phyloP scores from a whole-genome alignment of 345 rosid species.

The Cardamine resedifolia region DNA sequence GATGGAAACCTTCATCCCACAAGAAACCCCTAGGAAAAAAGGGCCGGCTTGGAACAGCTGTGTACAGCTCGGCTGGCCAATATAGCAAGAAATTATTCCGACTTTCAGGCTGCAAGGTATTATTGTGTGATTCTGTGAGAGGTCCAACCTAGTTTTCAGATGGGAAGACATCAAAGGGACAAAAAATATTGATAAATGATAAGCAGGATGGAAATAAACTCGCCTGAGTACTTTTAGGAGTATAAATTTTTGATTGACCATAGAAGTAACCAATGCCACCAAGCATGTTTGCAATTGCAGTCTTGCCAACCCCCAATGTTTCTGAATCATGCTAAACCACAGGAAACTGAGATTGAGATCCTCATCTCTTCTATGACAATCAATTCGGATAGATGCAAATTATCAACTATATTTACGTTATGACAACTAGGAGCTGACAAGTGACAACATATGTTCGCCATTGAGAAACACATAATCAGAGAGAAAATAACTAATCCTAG shows the following conservation, averaged over 20 bases:
- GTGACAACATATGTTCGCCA: slow-evolving; percentile 15
- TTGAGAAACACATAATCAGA: slow-evolving; percentile 9
- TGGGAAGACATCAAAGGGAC: background rate
- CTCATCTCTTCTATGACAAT: slow-evolving; percentile 6
- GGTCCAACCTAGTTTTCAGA: slow-evolving; percentile 8
- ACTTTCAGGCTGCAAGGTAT: slow-evolving; percentile 54
- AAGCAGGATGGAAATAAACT: slow-evolving; percentile 40
- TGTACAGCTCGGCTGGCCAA: slow-evolving; percentile 98
- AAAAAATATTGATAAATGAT: background rate
- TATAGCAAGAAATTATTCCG: slow-evolving; percentile 59
- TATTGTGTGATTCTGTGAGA: slow-evolving; percentile 40
- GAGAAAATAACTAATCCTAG: background rate
- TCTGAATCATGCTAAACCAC: slow-evolving; percentile 70
- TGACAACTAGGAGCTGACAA: slow-evolving; percentile 19
- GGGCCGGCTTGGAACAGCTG: slow-evolving; percentile 98
- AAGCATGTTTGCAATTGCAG: slow-evolving; percentile 85
- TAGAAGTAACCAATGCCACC: slow-evolving; percentile 97
- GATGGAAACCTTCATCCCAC: slow-evolving; percentile 99
- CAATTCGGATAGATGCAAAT: background rate
- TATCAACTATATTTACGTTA: slow-evolving; percentile 5
- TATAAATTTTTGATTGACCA: slow-evolving; percentile 81
- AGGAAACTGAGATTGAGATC: slow-evolving; percentile 22
- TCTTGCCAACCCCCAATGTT: slow-evolving; percentile 66
- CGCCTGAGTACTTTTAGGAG: slow-evolving; percentile 57
- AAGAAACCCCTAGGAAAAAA: slow-evolving; percentile 96